Evolutionary conservation across 768 basidiomycete genomes (phyloP), one percentile per base, ranked within the genome.

Genomic region (Tylopilus sp.): DNA sequence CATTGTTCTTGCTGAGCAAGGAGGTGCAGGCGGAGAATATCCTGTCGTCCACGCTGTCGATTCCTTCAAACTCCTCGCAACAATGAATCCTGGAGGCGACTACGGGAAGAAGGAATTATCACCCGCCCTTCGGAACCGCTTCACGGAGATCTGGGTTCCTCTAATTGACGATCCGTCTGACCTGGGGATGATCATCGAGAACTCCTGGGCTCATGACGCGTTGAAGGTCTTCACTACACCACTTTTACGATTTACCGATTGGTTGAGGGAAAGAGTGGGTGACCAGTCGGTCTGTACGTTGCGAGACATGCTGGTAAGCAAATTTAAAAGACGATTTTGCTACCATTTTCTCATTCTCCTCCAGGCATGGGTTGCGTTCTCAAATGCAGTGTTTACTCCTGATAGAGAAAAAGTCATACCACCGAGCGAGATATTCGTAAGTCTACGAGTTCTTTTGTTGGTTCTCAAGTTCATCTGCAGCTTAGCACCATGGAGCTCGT

Each of bases 91-190:
- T 0, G 97, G 97, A 19, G 97, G 97, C 14, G 97, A 99, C 64
- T 98, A 95, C 62, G 97, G 97, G 22, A 99, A 99, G 77, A 99
- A 98, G 67, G 97, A 99, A 66, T 75, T 99, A 3, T 98, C 97
- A 2, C 96, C 95, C 29, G 97, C 97, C 0, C 76, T 99, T 34
- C 84, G 97, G 19, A 99, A 98, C 72, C 84, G 97, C 6, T 99
- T 99, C 72, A 99, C 97, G 4, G 97, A 99, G 69, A 96, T 99
- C 29, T 99, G 97, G 96, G 97, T 99, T 0, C 95, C 96, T 4
- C 74, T 85, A 17, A 81, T 98, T 28, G 83, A 89, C 52, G 77
- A 84, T 54, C 77, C 84, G 17, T 62, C 65, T 6, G 97, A 99
- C 66, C 73, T 96, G 8, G 76, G 83, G 54, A 77, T 89, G 61